A percentile compares a stretch with the other conserved stretches of the same genome.
Conservation (phyloP, 1,139 yeast species). For the Trichomonascaceae sp. region DNA sequence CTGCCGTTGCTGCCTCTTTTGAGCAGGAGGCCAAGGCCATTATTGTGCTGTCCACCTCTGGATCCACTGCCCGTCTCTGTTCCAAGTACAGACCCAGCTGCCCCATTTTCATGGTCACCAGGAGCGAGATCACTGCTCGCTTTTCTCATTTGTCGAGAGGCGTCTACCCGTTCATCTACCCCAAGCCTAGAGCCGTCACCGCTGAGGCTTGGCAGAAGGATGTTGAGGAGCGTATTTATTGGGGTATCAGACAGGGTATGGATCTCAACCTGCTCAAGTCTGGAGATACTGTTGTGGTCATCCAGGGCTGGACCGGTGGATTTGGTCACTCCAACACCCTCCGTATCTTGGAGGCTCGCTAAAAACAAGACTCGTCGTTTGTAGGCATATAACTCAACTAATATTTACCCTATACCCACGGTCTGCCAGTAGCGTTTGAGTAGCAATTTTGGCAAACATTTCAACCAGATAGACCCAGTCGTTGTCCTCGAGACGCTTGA, state of each 20-base stretch:
- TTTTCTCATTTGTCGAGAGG: slow-evolving; percentile 96
- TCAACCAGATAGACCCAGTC: slow-evolving; percentile 8
- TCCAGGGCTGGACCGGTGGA: slow-evolving; percentile 99
- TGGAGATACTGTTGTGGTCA: slow-evolving; percentile 87
- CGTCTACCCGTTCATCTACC: slow-evolving; percentile 90
- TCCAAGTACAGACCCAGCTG: slow-evolving; percentile 96
- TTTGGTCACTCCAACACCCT: slow-evolving; percentile 97
- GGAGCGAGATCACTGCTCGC: slow-evolving; percentile 88
- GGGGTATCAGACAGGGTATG: slow-evolving; percentile 87
- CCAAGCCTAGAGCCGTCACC: slow-evolving; percentile 42
- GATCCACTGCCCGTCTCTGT: slow-evolving; percentile 88
- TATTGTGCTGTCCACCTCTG: slow-evolving; percentile 89
- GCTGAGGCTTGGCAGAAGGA: slow-evolving; percentile 81
- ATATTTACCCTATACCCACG: slow-evolving; percentile 3
- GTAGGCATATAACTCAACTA: background rate
- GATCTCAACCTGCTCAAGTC: slow-evolving; percentile 71
- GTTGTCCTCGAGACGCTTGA: slow-evolving; percentile 1
- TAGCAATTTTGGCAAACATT: slow-evolving; percentile 5
- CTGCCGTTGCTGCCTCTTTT: slow-evolving; percentile 91
- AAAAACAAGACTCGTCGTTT: too few species aligned
- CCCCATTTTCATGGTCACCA: slow-evolving; percentile 96
- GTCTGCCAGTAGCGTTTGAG: slow-evolving; percentile 1
- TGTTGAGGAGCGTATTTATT: slow-evolving; percentile 87
- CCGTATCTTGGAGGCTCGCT: slow-evolving; percentile 37
- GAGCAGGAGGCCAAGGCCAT: slow-evolving; percentile 97